Evolutionary conservation across 352 stramenopile species (phyloP).

Genomic region (Pythium monospermum): DNA sequence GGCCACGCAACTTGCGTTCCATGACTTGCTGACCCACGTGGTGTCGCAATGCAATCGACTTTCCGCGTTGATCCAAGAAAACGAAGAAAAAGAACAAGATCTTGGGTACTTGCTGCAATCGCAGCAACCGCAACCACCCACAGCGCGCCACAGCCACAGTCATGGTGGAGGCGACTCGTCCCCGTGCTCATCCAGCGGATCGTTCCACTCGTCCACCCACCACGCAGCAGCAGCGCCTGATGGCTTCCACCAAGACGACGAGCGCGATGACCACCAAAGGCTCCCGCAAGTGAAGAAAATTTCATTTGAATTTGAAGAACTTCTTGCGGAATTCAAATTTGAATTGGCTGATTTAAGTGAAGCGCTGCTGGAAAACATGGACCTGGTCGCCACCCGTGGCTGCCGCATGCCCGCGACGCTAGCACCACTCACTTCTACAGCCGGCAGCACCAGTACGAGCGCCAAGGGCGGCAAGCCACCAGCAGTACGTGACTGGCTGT

Average conservation of each 20-base stretch:
- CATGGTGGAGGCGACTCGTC: slow-evolving; percentile 17
- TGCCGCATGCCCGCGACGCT: slow-evolving; percentile 22
- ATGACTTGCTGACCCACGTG: slow-evolving; percentile 37
- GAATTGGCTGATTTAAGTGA: slow-evolving; percentile 52
- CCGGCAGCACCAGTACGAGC: no score
- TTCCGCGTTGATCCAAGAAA: slow-evolving; percentile 39
- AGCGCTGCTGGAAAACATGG: slow-evolving; percentile 41
- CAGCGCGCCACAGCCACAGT: slow-evolving; percentile 1
- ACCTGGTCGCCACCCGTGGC: slow-evolving; percentile 34
- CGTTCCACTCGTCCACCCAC: not conserved
- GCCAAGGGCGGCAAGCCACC: no score
- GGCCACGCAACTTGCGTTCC: slow-evolving; percentile 43
- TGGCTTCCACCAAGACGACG: no score
- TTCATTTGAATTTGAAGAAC: slow-evolving; percentile 40
- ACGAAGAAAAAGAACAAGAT: slow-evolving; percentile 33
- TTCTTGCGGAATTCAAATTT: slow-evolving; percentile 43
- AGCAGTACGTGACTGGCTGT: no score
- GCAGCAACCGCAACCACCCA: slow-evolving; percentile 1
- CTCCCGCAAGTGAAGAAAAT: slow-evolving; percentile 55
- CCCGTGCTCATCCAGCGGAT: slow-evolving; percentile 16
- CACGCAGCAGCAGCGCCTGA: no score
- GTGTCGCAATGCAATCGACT: slow-evolving; percentile 25
- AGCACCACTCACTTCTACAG: no score
- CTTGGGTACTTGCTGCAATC: not conserved
- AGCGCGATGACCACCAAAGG: not conserved